Percentiles rank a stretch among this genome's conserved stretches.
Conservation (phyloP, 768 basidiomycete species). For the Trametes villosa region DNA sequence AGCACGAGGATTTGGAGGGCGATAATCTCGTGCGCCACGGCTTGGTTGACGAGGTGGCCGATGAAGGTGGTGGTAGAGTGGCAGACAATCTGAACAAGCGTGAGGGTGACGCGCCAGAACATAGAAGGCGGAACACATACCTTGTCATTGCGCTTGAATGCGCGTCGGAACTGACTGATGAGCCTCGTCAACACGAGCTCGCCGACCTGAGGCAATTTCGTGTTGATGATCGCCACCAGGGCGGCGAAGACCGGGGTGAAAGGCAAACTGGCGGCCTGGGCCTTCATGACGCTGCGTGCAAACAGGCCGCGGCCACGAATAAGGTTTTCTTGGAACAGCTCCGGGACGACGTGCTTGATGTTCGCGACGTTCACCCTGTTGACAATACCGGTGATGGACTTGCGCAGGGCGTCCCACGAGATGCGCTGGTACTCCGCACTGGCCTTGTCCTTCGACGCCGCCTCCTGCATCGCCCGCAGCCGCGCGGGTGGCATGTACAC, state of each 20-base stretch:
- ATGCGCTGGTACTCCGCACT: conserved; percentile 91
- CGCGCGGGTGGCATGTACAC: conserved; percentile 97
- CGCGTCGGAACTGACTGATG: conserved; percentile 91
- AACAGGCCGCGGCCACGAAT: conserved; percentile 93
- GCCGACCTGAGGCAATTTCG: conserved; percentile 95
- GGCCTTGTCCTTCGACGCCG: conserved; percentile 79
- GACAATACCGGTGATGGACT: conserved; percentile 98
- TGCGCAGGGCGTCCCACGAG: conserved; percentile 97
- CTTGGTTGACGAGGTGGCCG: conserved; percentile 91
- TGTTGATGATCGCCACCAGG: conserved; percentile 92
- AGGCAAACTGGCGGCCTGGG: conserved; percentile 94
- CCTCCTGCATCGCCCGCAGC: conserved; percentile 86
- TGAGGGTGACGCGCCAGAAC: conserved; percentile 4
- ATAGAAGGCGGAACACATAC: conserved; percentile 46
- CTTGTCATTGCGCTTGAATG: conserved; percentile 98
- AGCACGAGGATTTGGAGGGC: conserved; percentile 94
- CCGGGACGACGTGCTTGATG: conserved; percentile 92
- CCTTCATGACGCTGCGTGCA: conserved; percentile 95
- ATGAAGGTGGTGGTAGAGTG: conserved; percentile 65
- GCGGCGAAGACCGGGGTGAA: conserved; percentile 98
- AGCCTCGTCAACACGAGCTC: conserved; percentile 88
- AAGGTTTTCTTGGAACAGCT: conserved; percentile 92
- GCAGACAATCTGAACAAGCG: conserved; percentile 74
- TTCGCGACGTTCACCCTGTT: conserved; percentile 97
- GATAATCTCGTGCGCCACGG: conserved; percentile 91